These are phyloP conservation scores for Aureobasidium namibiae DNA, from an alignment of 2,329 filamentous ascomycete species.

Conservation along the genomic window DNA sequence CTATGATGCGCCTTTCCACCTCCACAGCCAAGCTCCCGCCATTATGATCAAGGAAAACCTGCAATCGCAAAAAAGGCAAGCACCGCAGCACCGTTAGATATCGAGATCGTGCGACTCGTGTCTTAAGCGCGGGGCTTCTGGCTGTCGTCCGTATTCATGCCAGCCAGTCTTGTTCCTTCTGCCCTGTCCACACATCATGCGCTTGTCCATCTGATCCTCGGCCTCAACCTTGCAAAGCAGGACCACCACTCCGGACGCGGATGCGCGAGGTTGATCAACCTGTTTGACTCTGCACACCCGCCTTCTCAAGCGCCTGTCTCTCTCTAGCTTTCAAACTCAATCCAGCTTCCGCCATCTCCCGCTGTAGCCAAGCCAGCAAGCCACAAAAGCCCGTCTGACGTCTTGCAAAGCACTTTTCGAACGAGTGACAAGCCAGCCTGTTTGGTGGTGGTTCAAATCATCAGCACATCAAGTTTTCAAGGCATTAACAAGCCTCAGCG, in stretches of 20 bases:
- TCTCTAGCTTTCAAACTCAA: slow-evolving; percentile 3
- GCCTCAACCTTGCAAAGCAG: neutral
- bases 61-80: neutral
- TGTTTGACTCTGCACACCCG: neutral
- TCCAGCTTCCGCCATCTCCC: slow-evolving; percentile 21
- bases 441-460: neutral
- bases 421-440: slow-evolving; percentile 64
- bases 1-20: slow-evolving; percentile 8
- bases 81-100: slow-evolving; percentile 1
- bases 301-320: neutral
- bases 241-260: neutral
- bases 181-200: neutral
- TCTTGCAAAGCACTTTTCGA: slow-evolving; percentile 55
- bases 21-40: slow-evolving; percentile 2
- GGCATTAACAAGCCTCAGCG: neutral
- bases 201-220: neutral
- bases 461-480: slow-evolving; percentile 5
- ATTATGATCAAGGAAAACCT: neutral
- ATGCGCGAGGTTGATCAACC: neutral
- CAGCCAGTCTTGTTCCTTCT: neutral
- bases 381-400: slow-evolving; percentile 62
- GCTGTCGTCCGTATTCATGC: neutral
- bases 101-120: slow-evolving; percentile 5
- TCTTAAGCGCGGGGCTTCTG: slow-evolving; percentile 1
- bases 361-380: slow-evolving; percentile 60